phyloP scores from a whole-genome alignment of 305 asterid genomes.

The Plantago rigida region DNA sequence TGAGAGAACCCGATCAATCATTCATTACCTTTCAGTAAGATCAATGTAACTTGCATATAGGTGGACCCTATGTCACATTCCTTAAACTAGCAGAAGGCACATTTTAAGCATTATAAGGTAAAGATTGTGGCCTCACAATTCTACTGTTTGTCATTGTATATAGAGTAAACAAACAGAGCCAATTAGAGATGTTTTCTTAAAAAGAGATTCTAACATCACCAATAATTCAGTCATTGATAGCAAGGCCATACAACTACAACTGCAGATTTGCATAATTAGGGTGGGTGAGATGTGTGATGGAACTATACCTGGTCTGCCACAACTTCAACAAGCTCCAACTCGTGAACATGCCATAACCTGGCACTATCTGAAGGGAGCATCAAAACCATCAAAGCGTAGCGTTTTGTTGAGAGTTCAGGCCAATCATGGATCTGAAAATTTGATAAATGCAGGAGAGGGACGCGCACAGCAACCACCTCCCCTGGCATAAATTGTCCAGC shows the following conservation, averaged over 20 bases:
- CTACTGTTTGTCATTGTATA: not conserved
- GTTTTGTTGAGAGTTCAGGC: slow-evolving; percentile 88
- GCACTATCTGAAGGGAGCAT: slow-evolving; percentile 97
- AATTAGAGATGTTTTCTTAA: not conserved
- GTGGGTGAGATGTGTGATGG: slow-evolving; percentile 10
- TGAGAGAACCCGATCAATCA: too few relatives aligned
- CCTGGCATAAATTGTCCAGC: slow-evolving; percentile 76
- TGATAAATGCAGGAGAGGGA: slow-evolving; percentile 77
- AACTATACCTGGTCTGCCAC: slow-evolving; percentile 91
- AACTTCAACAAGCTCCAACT: slow-evolving; percentile 96
- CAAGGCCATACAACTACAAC: not conserved
- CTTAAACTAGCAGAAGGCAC: not conserved
- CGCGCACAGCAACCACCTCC: slow-evolving; percentile 96
- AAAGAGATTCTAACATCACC: not conserved
- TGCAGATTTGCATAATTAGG: slow-evolving; percentile 8
- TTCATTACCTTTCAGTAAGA: too few relatives aligned
- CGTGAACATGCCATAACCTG: slow-evolving; percentile 92
- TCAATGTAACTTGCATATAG: not conserved
- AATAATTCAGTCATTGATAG: not conserved
- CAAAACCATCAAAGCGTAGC: slow-evolving; percentile 94
- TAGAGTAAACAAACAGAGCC: not conserved
- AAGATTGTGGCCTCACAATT: not conserved
- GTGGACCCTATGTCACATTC: not conserved
- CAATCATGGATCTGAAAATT: slow-evolving; percentile 92
- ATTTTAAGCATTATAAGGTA: not conserved